These are phyloP conservation scores for Colletotrichum eremochloae DNA, from an alignment of 2,329 filamentous ascomycete genomes.

Conservation along the genomic window DNA sequence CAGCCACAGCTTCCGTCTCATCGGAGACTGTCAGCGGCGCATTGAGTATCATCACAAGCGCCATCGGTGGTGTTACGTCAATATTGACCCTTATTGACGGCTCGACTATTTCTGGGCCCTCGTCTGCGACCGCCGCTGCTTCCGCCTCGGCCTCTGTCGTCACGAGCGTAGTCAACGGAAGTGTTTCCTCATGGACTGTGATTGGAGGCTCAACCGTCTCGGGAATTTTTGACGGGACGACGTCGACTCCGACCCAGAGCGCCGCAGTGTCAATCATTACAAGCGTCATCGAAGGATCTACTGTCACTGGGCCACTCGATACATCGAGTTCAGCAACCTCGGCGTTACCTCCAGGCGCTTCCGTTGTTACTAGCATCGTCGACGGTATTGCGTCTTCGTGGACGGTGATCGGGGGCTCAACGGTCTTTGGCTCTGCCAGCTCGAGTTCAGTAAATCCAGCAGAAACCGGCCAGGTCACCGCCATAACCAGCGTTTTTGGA, in stretches of 20 bases:
- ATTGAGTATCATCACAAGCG: slow-evolving; percentile 11
- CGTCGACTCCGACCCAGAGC: background rate
- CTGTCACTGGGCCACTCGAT: background rate
- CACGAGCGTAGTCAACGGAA: background rate
- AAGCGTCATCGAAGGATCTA: slow-evolving; percentile 13
- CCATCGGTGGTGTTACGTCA: background rate
- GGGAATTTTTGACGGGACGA: too few species aligned
- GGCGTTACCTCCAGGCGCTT: background rate
- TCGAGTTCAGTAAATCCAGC: background rate
- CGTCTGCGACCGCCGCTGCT: background rate
- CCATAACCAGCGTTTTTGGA: slow-evolving; percentile 21
- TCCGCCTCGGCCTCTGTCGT: background rate
- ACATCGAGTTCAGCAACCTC: background rate
- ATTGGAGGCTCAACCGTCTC: background rate
- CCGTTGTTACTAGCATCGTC: slow-evolving; percentile 21
- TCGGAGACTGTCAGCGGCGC: background rate
- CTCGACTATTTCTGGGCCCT: background rate
- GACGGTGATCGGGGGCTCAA: slow-evolving; percentile 18
- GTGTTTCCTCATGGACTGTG: background rate
- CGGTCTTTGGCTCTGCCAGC: background rate
- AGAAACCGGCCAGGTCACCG: background rate
- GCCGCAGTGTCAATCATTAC: background rate
- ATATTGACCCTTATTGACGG: background rate
- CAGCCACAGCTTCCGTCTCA: background rate
- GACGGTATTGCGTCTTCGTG: slow-evolving; percentile 5